phyloP scores from a whole-genome alignment of 805 yeast species.

The Candida khao-thaluensis region DNA sequence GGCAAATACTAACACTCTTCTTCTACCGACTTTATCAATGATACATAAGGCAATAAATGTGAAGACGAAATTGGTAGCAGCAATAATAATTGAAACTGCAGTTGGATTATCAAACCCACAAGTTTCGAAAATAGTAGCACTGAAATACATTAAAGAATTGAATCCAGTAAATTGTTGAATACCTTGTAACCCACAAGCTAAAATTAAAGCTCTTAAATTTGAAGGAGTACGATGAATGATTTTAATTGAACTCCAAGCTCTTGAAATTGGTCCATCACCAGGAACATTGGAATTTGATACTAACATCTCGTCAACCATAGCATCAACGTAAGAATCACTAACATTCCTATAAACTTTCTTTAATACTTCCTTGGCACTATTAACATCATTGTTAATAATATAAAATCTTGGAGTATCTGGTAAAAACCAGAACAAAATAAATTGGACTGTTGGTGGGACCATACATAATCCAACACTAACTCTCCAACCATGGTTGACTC shows the following conservation, averaged over 20 bases:
- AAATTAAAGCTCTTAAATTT: constrained; percentile 82
- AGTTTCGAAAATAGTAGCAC: constrained; percentile 86
- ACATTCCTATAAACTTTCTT: constrained; percentile 61
- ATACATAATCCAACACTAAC: constrained; percentile 86
- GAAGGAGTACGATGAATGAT: constrained; percentile 68
- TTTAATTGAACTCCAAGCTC: constrained; percentile 59
- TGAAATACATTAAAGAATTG: constrained; percentile 94
- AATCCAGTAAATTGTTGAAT: constrained; percentile 97
- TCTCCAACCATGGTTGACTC: constrained; percentile 86
- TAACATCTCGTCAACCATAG: constrained; percentile 66
- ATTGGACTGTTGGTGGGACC: constrained; percentile 81
- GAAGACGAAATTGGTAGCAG: constrained; percentile 91
- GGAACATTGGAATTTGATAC: constrained; percentile 43
- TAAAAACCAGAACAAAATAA: constrained; percentile 72
- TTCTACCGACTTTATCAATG: constrained; percentile 86
- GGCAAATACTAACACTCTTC: constrained; percentile 74
- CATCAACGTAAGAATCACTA: constrained; percentile 59
- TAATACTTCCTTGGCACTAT: constrained; percentile 66
- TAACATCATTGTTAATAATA: constrained; percentile 65
- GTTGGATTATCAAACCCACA: constrained; percentile 88
- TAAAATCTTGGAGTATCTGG: constrained; percentile 96
- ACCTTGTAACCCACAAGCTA: constrained; percentile 93
- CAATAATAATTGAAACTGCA: constrained; percentile 91
- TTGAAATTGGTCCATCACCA: constrained; percentile 41
- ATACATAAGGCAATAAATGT: constrained; percentile 82